These are phyloP conservation scores for Eucalyptus erythrocorys DNA, from an alignment of 345 rosid species.

Conservation along the genomic window DNA sequence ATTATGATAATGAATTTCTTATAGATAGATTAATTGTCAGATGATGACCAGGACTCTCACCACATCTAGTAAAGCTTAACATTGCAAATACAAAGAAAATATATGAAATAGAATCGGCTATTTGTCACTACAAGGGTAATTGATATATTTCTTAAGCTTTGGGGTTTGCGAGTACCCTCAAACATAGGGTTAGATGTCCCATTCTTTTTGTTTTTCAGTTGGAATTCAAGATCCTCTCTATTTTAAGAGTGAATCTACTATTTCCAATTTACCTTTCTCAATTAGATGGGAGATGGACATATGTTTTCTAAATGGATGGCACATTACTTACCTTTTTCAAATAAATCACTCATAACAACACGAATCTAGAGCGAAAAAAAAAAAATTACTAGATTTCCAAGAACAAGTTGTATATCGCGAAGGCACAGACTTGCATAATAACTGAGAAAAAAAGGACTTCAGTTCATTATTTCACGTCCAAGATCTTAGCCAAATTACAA, in stretches of 20 bases:
- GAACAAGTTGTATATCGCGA: neutral
- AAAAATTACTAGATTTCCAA: neutral
- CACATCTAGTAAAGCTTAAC: neutral
- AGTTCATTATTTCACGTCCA: neutral
- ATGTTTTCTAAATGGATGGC: neutral
- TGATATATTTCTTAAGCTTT: neutral
- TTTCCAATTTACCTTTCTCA: neutral
- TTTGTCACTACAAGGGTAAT: neutral
- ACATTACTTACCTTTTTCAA: neutral
- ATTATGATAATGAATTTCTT: neutral
- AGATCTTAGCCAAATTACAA: neutral
- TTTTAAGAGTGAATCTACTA: neutral
- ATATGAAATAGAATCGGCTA: neutral
- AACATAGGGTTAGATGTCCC: neutral
- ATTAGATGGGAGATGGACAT: neutral
- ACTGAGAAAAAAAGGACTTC: neutral
- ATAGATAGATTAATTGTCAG: neutral
- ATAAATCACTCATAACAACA: neutral
- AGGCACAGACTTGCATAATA: neutral
- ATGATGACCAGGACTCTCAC: neutral
- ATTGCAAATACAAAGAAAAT: neutral
- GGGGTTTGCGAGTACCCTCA: neutral
- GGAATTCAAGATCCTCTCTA: neutral
- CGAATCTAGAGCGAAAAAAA: neutral
- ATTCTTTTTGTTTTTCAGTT: neutral